phyloP scores from a whole-genome alignment of 2,329 filamentous ascomycete genomes.

The Exserohilum turcica region DNA sequence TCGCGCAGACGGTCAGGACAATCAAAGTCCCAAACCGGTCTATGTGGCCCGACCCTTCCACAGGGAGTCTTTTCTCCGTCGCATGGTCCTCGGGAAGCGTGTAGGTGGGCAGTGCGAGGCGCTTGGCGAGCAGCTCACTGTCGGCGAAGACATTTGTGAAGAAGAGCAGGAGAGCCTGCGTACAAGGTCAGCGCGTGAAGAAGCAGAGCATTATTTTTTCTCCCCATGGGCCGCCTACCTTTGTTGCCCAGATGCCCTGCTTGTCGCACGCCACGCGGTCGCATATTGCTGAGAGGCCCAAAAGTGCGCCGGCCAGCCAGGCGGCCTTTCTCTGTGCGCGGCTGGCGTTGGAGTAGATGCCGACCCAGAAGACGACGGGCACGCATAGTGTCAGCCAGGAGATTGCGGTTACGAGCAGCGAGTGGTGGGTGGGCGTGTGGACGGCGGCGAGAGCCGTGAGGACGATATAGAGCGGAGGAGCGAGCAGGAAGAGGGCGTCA shows the following conservation, averaged over 20 bases:
- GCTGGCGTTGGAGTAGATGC: constrained; percentile 37
- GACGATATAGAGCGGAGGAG: constrained; percentile 44
- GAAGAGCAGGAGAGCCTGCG: constrained; percentile 44
- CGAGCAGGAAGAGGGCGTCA: constrained; percentile 28
- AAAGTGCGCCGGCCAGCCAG: constrained; percentile 51
- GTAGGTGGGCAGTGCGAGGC: constrained; percentile 31
- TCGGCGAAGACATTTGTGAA: constrained; percentile 40
- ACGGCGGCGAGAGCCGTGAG: constrained; percentile 43
- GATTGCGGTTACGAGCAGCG: constrained; percentile 50
- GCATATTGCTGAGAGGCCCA: constrained; percentile 52
- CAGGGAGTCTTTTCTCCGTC: constrained; percentile 16
- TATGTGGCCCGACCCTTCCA: constrained; percentile 22
- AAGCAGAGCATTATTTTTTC: background rate
- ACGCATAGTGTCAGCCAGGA: constrained; percentile 52
- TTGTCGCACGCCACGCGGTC: constrained; percentile 52
- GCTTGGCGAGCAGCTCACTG: constrained; percentile 32
- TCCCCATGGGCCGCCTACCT: constrained; percentile 45
- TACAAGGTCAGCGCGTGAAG: constrained; percentile 6
- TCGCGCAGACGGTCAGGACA: constrained; percentile 44
- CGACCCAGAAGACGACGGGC: constrained; percentile 39
- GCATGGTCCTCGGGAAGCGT: constrained; percentile 27
- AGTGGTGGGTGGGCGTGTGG: constrained; percentile 46
- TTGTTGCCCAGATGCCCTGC: constrained; percentile 52
- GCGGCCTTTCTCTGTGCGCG: constrained; percentile 31
- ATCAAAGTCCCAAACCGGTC: constrained; percentile 40